Percentiles rank a stretch among this genome's conserved stretches.
Evolutionary conservation across 1,284 basidiomycete genomes (phyloP).

Genomic region (Rhodotorula sp.): DNA sequence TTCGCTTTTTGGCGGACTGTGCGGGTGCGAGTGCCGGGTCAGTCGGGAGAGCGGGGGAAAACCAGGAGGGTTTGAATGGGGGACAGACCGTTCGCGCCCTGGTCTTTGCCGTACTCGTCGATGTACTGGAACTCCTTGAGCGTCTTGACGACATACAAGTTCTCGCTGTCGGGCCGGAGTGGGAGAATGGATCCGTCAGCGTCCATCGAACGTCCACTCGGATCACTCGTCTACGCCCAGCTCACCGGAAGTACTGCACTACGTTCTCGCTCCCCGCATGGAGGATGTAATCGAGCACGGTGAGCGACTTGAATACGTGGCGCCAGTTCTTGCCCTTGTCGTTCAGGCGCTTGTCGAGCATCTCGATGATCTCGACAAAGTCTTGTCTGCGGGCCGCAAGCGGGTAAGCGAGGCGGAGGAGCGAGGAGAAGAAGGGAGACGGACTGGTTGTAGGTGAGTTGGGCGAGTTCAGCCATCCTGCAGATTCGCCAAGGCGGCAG

Average conservation of each 20-base stretch:
- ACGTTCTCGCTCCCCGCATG: conserved; percentile 98
- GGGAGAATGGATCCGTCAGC: background rate
- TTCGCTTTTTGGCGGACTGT: conserved; percentile 92
- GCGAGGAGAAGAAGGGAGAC: background rate
- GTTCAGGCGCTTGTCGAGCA: conserved; percentile 97
- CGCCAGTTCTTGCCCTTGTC: conserved; percentile 99
- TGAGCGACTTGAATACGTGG: conserved; percentile 99
- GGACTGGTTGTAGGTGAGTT: conserved; percentile 95
- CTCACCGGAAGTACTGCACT: conserved; percentile 84
- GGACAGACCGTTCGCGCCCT: conserved; percentile 76
- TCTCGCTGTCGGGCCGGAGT: conserved; percentile 58
- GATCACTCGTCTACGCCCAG: background rate
- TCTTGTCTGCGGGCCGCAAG: conserved; percentile 64
- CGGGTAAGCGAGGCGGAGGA: background rate
- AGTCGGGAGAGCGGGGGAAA: background rate
- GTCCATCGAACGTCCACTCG: too few species aligned
- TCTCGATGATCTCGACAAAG: conserved; percentile 99
- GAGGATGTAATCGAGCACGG: conserved; percentile 92
- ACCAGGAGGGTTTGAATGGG: background rate
- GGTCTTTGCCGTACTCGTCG: conserved; percentile 94
- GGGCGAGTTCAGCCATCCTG: conserved; percentile 97
- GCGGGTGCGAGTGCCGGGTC: background rate
- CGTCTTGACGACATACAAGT: conserved; percentile 97
- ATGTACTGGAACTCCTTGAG: conserved; percentile 98
- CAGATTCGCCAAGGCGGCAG: too few species aligned